Conservation (phyloP, 192 early-diverging fungal species). For the Coemansia biformis region DNA sequence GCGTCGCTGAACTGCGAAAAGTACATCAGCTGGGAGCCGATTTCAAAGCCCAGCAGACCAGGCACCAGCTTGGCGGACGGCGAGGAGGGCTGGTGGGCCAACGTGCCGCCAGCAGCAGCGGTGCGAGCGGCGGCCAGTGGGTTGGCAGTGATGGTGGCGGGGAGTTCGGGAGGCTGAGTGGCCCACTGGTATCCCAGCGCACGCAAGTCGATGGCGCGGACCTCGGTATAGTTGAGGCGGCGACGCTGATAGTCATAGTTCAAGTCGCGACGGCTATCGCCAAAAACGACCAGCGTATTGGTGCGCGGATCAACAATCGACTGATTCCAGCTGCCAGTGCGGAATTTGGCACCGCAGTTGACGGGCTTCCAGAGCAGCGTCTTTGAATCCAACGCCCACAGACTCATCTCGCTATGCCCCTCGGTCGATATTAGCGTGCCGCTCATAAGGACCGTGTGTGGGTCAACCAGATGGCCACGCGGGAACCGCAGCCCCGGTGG, state of each 20-base stretch:
- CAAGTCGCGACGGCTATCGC: slow-evolving; percentile 60
- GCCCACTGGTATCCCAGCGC: slow-evolving; percentile 63
- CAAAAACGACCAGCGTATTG: slow-evolving; percentile 69
- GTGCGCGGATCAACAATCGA: slow-evolving; percentile 59
- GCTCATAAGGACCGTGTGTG: slow-evolving; percentile 60
- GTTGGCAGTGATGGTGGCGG: slow-evolving; percentile 34
- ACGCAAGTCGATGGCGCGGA: slow-evolving; percentile 65
- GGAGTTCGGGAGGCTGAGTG: slow-evolving; percentile 19
- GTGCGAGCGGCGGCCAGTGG: slow-evolving; percentile 17
- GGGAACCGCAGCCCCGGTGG: slow-evolving; percentile 77
- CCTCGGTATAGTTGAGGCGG: slow-evolving; percentile 73
- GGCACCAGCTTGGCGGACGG: slow-evolving; percentile 1
- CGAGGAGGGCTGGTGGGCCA: not conserved
- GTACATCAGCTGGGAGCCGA: slow-evolving; percentile 43
- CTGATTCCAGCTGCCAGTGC: slow-evolving; percentile 72
- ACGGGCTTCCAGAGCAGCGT: slow-evolving; percentile 63
- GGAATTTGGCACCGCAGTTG: slow-evolving; percentile 63
- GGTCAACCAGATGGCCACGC: slow-evolving; percentile 63
- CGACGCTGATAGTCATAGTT: slow-evolving; percentile 74
- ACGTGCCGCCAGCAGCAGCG: slow-evolving; percentile 21
- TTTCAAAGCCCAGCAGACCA: slow-evolving; percentile 20
- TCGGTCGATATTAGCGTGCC: slow-evolving; percentile 67
- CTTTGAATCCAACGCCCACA: slow-evolving; percentile 66
- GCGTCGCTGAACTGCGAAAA: slow-evolving; percentile 44
- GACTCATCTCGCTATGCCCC: slow-evolving; percentile 60